Evolutionary conservation across 306 rosid genomes (phyloP).

Genomic region (Begonia loranthoides): DNA sequence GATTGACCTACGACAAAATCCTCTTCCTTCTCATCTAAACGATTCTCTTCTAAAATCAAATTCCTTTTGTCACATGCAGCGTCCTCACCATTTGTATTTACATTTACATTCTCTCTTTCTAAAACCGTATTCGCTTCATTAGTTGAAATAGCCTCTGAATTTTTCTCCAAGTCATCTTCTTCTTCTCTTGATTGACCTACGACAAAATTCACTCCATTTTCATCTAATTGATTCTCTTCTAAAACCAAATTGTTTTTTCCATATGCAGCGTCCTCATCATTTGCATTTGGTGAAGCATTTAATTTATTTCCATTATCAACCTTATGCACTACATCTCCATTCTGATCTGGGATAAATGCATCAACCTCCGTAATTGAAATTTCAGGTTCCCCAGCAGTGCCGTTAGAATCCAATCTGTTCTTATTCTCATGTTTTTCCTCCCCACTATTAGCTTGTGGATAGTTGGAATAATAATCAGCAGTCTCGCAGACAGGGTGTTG

Average conservation of each 20-base stretch:
- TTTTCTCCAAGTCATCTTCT: slow-evolving; percentile 9
- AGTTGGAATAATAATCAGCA: slow-evolving; percentile 4
- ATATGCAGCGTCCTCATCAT: neutral
- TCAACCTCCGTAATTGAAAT: neutral
- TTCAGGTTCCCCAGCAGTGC: slow-evolving; percentile 8
- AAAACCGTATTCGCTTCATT: neutral
- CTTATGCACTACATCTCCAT: neutral
- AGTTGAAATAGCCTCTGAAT: slow-evolving; percentile 10
- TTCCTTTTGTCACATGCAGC: too few species aligned
- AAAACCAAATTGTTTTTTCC: slow-evolving; percentile 1
- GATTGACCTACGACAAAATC: slow-evolving; percentile 4
- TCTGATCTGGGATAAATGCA: slow-evolving; percentile 1
- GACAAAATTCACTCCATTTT: slow-evolving; percentile 2
- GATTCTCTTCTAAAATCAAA: too few species aligned
- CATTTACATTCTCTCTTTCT: slow-evolving; percentile 10
- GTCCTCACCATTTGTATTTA: neutral
- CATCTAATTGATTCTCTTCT: slow-evolving; percentile 3
- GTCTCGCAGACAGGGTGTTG: slow-evolving; percentile 8
- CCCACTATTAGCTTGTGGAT: neutral
- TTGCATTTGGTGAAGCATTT: slow-evolving; percentile 2
- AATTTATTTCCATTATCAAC: neutral
- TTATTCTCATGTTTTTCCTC: slow-evolving; percentile 3
- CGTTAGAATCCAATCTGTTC: neutral
- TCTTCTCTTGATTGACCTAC: slow-evolving; percentile 5
- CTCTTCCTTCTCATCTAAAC: neutral